Evolutionary conservation across 2,329 filamentous ascomycete species (phyloP), one percentile per base, ranked within the genome.

Genomic region (Albophoma yamanashiensis): DNA sequence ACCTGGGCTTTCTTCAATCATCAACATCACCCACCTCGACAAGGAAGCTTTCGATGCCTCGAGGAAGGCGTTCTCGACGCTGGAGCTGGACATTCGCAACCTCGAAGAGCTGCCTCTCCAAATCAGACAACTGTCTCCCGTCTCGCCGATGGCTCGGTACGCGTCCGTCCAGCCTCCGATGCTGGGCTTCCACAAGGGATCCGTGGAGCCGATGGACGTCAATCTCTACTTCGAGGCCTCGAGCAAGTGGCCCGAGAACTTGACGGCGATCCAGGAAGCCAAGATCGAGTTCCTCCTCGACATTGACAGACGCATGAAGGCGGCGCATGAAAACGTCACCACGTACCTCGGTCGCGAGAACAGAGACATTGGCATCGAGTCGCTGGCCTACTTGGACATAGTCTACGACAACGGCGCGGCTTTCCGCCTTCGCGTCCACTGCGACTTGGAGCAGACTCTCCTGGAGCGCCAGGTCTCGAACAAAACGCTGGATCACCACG

Each of bases 221-320:
- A 82, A 92, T 50, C 80, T 99, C 56, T 92, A 93, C 69, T 97
- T 99, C 67, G 94, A 99, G 75, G 90, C 89, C 5, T 97, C 94
- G 8, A 88, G 86, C 55, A 88, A 91, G 66, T 99, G 94, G 94
- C 94, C 94, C 0, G 92, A 97, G 69, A 91, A 95, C 69, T 76
- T 97, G 11, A 84, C 84, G 4, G 92, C 93, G 6, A 96, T 97
- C 60, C 94, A 99, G 72, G 86, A 92, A 68, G 92, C 92, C 15
- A 99, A 99, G 74, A 83, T 95, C 45, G 94, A 95, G 4, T 96
- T 99, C 70, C 79, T 94, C 4, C 76, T 97, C 4, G 84, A 87
- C 66, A 86, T 96, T 60, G 85, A 87, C 57, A 85, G 87, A 58
- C 81, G 91, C 3, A 76, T 99, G 2, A 80, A 83, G 59, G 80